Percentiles rank a stretch among this genome's conserved stretches.
phyloP scores from a whole-genome alignment of 2,329 filamentous ascomycete genomes.

The Ophioceras dolichostomum region DNA sequence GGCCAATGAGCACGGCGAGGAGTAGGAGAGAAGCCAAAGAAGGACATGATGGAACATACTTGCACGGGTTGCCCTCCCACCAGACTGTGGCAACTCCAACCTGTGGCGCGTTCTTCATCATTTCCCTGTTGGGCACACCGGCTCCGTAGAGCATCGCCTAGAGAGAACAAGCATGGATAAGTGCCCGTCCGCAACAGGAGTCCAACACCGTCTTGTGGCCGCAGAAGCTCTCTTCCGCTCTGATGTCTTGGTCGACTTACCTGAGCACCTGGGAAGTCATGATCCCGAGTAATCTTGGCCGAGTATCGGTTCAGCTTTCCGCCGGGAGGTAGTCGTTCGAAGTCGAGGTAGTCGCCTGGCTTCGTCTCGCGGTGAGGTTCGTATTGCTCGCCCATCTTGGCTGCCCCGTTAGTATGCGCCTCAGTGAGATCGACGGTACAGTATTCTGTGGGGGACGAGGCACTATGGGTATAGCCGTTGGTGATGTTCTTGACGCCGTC shows the following conservation, averaged over 20 bases:
- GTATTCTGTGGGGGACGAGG: too few species aligned
- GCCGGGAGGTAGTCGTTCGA: slow-evolving; percentile 36
- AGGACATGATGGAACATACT: slow-evolving; percentile 40
- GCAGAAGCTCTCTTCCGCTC: too few species aligned
- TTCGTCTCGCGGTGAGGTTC: slow-evolving; percentile 21
- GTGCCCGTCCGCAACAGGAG: slow-evolving; percentile 6
- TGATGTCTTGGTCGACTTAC: slow-evolving; percentile 36
- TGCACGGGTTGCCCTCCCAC: slow-evolving; percentile 98
- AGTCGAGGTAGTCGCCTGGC: slow-evolving; percentile 41
- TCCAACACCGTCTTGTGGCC: slow-evolving; percentile 1
- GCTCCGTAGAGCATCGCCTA: slow-evolving; percentile 93
- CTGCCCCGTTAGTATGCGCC: too few species aligned
- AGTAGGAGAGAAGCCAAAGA: not conserved
- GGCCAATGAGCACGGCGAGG: too few species aligned
- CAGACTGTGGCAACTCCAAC: slow-evolving; percentile 86
- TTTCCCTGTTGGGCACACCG: slow-evolving; percentile 68
- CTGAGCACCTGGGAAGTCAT: slow-evolving; percentile 89
- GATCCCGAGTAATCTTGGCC: slow-evolving; percentile 64
- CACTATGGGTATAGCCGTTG: too few species aligned
- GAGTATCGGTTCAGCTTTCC: slow-evolving; percentile 73
- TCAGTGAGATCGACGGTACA: too few species aligned
- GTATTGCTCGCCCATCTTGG: not conserved
- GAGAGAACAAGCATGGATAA: slow-evolving; percentile 1
- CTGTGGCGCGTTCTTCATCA: slow-evolving; percentile 84
- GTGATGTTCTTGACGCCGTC: too few species aligned